Percentiles rank a stretch among this genome's conserved stretches.
These are phyloP conservation scores for Lentinula aciculospora DNA, from an alignment of 768 basidiomycete species.

Conservation along the genomic window DNA sequence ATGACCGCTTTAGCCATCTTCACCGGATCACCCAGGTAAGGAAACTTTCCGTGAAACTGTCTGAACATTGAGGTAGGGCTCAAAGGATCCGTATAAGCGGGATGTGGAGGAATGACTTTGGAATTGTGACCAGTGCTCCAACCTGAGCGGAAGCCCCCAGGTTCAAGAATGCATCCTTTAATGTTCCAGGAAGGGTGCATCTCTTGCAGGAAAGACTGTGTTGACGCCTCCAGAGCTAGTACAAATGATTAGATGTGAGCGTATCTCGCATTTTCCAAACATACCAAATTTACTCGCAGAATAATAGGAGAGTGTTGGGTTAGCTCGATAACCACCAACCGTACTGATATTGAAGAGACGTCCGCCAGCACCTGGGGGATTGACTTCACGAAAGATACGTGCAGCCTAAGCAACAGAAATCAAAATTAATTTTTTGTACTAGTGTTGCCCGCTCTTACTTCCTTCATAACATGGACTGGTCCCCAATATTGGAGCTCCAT, in stretches of 20 bases:
- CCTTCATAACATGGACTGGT: constrained; percentile 29
- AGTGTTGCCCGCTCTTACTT: constrained; percentile 17
- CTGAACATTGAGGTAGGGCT: constrained; percentile 9
- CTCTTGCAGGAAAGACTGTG: constrained; percentile 26
- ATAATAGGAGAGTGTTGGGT: constrained; percentile 25
- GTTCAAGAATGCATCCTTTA: constrained; percentile 16
- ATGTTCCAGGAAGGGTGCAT: constrained; percentile 38
- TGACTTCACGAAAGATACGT: constrained; percentile 19
- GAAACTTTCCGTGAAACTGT: background rate
- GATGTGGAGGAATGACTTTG: constrained; percentile 15
- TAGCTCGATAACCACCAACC: constrained; percentile 24
- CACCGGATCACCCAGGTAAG: constrained; percentile 12
- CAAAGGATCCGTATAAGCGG: constrained; percentile 15
- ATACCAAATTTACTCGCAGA: constrained; percentile 30
- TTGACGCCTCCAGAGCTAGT: constrained; percentile 28
- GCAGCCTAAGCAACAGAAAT: background rate
- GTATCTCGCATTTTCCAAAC: too few species aligned
- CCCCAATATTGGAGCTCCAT: constrained; percentile 44
- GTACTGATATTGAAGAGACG: constrained; percentile 26
- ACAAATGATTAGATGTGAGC: background rate
- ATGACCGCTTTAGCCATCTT: constrained; percentile 15
- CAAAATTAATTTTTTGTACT: background rate
- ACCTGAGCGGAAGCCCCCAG: constrained; percentile 19
- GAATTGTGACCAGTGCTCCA: constrained; percentile 13
- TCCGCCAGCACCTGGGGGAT: constrained; percentile 17